phyloP scores from a whole-genome alignment of 331 rosid species.

The Ulmus americana region DNA sequence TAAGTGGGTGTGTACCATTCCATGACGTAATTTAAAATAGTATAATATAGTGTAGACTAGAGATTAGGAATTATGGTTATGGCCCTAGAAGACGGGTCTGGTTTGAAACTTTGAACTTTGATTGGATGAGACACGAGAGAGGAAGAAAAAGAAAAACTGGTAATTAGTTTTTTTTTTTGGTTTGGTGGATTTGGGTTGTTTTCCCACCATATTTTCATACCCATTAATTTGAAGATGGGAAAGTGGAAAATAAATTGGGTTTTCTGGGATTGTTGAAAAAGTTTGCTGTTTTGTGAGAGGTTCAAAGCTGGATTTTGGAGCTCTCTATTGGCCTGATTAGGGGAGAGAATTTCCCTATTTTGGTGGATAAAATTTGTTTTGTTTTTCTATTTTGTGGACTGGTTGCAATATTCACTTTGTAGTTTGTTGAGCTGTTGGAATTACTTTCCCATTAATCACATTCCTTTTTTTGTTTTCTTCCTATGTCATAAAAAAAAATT shows the following conservation, averaged over 20 bases:
- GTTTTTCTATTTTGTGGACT: too few species aligned
- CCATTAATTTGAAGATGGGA: conserved; percentile 4
- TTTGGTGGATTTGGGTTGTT: not conserved
- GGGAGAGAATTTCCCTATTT: too few species aligned
- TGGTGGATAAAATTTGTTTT: too few species aligned
- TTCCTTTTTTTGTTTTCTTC: too few species aligned
- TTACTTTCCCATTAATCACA: too few species aligned
- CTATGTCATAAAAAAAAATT: too few species aligned
- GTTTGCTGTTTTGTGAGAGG: not conserved
- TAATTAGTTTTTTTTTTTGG: not conserved
- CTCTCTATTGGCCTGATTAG: not conserved
- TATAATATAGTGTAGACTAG: not conserved
- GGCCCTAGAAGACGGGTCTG: not conserved
- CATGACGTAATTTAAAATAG: not conserved
- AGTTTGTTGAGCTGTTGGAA: too few species aligned
- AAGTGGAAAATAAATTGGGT: not conserved
- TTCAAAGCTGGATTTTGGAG: conserved; percentile 2
- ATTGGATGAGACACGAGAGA: conserved; percentile 5
- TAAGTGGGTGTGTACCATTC: conserved; percentile 18
- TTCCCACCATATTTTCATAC: conserved; percentile 5
- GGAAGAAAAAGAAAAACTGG: not conserved
- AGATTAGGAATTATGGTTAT: not conserved
- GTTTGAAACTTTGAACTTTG: not conserved
- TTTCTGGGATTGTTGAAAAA: not conserved
- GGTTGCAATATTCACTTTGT: too few species aligned